Evolutionary conservation across 2,329 filamentous ascomycete species (phyloP).

Genomic region (Penicillium polonicum): DNA sequence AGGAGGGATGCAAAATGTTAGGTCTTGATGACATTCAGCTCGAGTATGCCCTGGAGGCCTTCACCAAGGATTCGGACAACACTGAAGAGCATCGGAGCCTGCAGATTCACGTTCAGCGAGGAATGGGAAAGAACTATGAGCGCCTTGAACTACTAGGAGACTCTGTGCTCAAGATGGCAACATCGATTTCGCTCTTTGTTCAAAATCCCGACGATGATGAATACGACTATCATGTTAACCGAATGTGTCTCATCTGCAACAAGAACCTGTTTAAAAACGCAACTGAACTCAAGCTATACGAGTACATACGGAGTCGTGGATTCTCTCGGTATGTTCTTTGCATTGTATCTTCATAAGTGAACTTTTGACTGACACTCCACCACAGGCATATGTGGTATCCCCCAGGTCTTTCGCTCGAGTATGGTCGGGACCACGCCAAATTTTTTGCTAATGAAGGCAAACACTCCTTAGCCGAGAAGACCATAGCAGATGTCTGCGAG

Average conservation of each 20-base stretch:
- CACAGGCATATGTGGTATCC: slow-evolving; percentile 81
- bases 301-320: slow-evolving; percentile 77
- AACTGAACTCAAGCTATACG: slow-evolving; percentile 61
- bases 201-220: slow-evolving; percentile 75
- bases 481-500: slow-evolving; percentile 90
- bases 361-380: slow-evolving; percentile 8
- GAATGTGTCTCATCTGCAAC: slow-evolving; percentile 91
- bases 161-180: slow-evolving; percentile 92
- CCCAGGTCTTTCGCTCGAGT: slow-evolving; percentile 67
- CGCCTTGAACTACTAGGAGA: slow-evolving; percentile 91
- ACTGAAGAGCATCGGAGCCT: slow-evolving; percentile 68
- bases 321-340: slow-evolving; percentile 64
- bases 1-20: slow-evolving; percentile 69
- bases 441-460: slow-evolving; percentile 43
- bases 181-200: slow-evolving; percentile 81
- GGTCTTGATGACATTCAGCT: slow-evolving; percentile 62
- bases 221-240: slow-evolving; percentile 81
- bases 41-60: slow-evolving; percentile 75
- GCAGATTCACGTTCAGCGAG: slow-evolving; percentile 71
- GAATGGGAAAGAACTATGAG: slow-evolving; percentile 95
- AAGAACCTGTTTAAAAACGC: slow-evolving; percentile 81
- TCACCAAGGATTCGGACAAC: slow-evolving; percentile 91
- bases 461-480: slow-evolving; percentile 80
- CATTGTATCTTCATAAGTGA: neutral
- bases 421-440: slow-evolving; percentile 64